These are phyloP conservation scores for Cercospora zeina DNA, from an alignment of 2,329 filamentous ascomycete genomes.

Conservation along the genomic window DNA sequence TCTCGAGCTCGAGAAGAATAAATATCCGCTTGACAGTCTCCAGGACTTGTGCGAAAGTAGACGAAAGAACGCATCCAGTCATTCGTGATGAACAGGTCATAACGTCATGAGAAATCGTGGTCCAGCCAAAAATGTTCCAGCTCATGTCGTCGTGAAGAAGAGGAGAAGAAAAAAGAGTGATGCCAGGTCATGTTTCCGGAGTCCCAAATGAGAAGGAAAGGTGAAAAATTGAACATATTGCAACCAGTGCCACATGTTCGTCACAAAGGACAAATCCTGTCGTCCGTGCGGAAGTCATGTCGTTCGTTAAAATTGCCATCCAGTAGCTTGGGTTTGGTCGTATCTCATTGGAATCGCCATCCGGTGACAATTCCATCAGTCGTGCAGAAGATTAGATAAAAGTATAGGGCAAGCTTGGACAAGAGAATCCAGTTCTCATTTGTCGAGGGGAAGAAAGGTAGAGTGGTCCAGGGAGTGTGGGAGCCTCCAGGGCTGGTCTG, in stretches of 20 bases:
- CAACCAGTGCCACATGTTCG: background rate
- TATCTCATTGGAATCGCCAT: background rate
- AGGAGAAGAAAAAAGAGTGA: no score
- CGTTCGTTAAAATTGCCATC: background rate
- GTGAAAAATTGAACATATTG: background rate
- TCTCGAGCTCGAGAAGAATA: background rate
- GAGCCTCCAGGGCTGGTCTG: conserved; percentile 1
- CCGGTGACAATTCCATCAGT: background rate
- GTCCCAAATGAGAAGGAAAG: no score
- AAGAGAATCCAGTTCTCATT: background rate
- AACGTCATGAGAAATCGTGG: background rate
- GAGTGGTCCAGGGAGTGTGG: background rate
- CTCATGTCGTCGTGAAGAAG: background rate
- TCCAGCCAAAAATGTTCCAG: background rate
- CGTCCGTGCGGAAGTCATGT: background rate
- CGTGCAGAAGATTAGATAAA: background rate
- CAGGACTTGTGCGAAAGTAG: background rate
- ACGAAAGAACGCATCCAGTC: background rate
- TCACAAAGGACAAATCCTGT: background rate
- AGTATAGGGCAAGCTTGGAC: background rate
- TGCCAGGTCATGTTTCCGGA: no score
- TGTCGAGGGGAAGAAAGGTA: background rate
- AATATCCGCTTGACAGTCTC: background rate
- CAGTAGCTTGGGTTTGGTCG: background rate
- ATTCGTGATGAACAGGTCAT: background rate